Conservation (phyloP, 2,329 filamentous ascomycete species). For the Apiospora sp. region DNA sequence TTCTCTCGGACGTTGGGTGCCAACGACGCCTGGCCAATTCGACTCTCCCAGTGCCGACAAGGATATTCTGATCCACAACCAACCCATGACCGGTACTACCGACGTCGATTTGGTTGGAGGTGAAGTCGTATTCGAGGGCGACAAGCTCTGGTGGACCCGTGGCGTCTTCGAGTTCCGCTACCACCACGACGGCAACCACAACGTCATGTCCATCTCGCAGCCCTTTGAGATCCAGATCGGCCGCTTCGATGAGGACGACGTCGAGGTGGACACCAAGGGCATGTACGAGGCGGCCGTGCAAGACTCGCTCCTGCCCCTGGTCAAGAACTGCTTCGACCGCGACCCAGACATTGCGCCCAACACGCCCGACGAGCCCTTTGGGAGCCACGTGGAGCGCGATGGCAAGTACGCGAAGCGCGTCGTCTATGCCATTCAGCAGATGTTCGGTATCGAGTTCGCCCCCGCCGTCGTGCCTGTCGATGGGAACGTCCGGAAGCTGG, state of each 20-base stretch:
- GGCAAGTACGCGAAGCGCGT: conserved; percentile 89
- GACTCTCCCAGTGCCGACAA: conserved; percentile 78
- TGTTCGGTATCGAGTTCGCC: conserved; percentile 97
- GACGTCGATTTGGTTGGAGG: conserved; percentile 73
- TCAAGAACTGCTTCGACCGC: conserved; percentile 91
- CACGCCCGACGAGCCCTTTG: conserved; percentile 82
- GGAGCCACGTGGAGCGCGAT: conserved; percentile 83
- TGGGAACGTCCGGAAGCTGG: conserved; percentile 87
- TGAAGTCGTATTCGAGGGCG: conserved; percentile 86
- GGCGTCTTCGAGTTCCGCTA: conserved; percentile 97
- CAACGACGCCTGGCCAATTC: conserved; percentile 78
- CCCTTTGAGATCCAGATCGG: conserved; percentile 90
- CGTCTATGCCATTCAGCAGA: conserved; percentile 92
- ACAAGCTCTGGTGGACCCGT: conserved; percentile 97
- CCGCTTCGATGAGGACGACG: conserved; percentile 80
- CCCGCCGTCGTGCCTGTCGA: conserved; percentile 92
- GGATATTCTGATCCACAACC: conserved; percentile 77
- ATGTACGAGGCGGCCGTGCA: conserved; percentile 77
- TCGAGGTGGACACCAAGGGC: conserved; percentile 65
- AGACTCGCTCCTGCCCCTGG: conserved; percentile 77
- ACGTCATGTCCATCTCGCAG: conserved; percentile 91
- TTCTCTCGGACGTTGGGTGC: conserved; percentile 88
- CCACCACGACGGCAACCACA: conserved; percentile 91
- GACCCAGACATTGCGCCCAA: conserved; percentile 90
- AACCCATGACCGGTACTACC: conserved; percentile 58